Evolutionary conservation across 2,329 filamentous ascomycete genomes (phyloP).

Genomic region (Trichoderma harzianum): DNA sequence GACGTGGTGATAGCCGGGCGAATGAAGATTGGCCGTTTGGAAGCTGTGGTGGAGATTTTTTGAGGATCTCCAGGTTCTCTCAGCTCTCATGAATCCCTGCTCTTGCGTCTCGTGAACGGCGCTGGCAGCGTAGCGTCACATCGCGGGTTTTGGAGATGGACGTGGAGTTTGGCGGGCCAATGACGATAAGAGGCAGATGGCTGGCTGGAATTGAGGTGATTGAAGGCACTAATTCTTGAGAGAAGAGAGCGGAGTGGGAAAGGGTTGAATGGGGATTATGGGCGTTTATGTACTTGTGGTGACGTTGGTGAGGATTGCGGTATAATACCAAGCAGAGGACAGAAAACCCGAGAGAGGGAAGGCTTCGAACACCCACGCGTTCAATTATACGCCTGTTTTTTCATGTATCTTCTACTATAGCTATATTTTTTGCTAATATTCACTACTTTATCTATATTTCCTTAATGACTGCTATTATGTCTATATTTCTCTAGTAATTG

Average conservation of each 20-base stretch:
- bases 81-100: not conserved
- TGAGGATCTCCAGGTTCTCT: not conserved
- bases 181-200: not conserved
- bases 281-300: not conserved
- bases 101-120: not conserved
- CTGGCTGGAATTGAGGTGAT: not conserved
- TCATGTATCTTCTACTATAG: no score
- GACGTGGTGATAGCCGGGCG: not conserved
- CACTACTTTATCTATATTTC: no score
- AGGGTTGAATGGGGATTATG: not conserved
- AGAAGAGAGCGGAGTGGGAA: not conserved
- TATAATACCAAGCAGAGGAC: no score
- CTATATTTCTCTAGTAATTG: no score
- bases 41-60: not conserved
- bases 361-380: no score
- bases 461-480: no score
- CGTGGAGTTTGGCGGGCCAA: not conserved
- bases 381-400: no score
- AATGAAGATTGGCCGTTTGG: not conserved
- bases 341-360: no score
- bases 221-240: not conserved
- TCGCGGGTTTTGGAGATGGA: not conserved
- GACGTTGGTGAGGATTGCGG: not conserved
- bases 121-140: conserved; percentile 1
- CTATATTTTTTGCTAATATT: no score